Percentiles rank a stretch among this genome's conserved stretches.
Evolutionary conservation across 2,329 filamentous ascomycete species (phyloP).

Genomic region (Lecanosticta acicola): DNA sequence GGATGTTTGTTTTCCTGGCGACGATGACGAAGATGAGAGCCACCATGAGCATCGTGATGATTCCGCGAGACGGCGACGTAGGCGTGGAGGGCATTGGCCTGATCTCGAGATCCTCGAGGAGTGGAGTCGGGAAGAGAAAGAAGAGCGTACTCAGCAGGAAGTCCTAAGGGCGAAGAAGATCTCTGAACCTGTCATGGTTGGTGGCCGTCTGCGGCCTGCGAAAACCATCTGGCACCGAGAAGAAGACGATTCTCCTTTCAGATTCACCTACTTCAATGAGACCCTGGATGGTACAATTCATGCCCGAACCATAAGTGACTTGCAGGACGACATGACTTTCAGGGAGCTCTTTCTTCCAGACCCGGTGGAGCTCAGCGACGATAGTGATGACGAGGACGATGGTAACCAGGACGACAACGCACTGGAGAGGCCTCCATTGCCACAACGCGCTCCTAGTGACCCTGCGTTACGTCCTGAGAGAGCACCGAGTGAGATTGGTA

Average conservation of each 20-base stretch:
- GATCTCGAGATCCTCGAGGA: conserved; percentile 78
- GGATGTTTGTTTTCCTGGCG: conserved; percentile 87
- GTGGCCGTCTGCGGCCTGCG: conserved; percentile 77
- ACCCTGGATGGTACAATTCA: conserved; percentile 94
- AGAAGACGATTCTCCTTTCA: conserved; percentile 84
- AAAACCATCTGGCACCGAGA: conserved; percentile 75
- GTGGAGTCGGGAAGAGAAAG: conserved; percentile 87
- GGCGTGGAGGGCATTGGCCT: conserved; percentile 69
- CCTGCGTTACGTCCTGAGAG: background rate
- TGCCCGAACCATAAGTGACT: conserved; percentile 87
- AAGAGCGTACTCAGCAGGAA: conserved; percentile 64
- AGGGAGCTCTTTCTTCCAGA: conserved; percentile 86
- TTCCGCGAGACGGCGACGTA: conserved; percentile 45
- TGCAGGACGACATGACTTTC: conserved; percentile 81
- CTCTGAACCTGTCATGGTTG: conserved; percentile 86
- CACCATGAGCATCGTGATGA: conserved; percentile 32
- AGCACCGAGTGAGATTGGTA: background rate
- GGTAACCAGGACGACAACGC: conserved; percentile 16
- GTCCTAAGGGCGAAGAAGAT: conserved; percentile 84
- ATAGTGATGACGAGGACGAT: conserved; percentile 60
- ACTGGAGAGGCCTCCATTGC: conserved; percentile 34
- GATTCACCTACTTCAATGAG: conserved; percentile 98
- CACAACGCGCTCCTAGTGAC: conserved; percentile 7
- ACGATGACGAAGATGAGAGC: conserved; percentile 67
- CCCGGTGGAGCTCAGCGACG: conserved; percentile 65